Evolutionary conservation across 176 grass and related monocot species (phyloP), one percentile per base, ranked within the genome.

Genomic region (Eragrostis nindensis): DNA sequence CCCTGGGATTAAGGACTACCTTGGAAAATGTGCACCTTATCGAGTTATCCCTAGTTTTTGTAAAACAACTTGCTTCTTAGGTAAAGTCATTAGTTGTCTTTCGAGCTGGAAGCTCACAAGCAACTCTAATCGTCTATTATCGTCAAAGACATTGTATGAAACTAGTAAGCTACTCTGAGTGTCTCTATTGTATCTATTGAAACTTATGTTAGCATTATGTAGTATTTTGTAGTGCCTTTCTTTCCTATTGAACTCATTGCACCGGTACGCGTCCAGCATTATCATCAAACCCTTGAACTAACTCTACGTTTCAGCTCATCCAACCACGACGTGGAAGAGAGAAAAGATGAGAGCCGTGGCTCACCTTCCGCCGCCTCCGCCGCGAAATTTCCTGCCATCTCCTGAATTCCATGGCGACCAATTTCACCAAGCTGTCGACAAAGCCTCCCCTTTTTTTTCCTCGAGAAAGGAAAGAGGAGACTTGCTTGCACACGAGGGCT

Each of bases 1-100:
- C 19, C 74, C 74, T 10, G 61, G n/a, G 83, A 78, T 78, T 78
- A 85, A 85, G 74, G 74, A 12, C 83, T 62, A 18, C 74, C 74
- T 71, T 43, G 43, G 74, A 79, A n/a, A n/a, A 79, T 53, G 75
- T 85, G 83, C 75, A 63, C 17, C 55, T 46, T 11, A 24, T 61
- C 27, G 50, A 39, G 50, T 70, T 56, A 77, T 61, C 82, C 73
- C 40, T 21, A 21, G 19, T 32, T 5, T n/a, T 48, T 47, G 45
- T 11, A 39, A 63, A 50, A 64, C 21, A 47, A 13, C 5, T 6
- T 11, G 1, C 25, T 18, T n/a, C 3, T 56, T 55, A n/a, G 41
- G 6, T 19, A 46, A 76, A 62, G 40, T 24, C 21, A n/a, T 45
- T 2, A 29, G 12, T 40, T 39, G 76, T 27, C 65, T 65, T 66